Conservation (phyloP, 164 flowering plant genomes). For the Cinnamomum micranthum region DNA sequence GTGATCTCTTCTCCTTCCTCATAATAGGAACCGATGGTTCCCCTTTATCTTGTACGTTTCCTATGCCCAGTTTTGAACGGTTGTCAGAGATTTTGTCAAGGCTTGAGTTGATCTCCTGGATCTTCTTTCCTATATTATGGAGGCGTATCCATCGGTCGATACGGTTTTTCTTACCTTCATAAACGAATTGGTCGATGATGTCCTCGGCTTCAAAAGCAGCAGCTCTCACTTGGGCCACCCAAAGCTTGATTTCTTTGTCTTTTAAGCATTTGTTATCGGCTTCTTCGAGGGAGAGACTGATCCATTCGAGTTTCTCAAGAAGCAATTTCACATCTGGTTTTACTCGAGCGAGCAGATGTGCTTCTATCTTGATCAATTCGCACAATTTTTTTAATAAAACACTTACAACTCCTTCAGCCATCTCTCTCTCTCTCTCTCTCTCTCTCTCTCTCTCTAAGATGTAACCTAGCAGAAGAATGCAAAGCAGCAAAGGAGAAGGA, state of each 20-base stretch:
- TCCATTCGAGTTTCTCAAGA: not conserved
- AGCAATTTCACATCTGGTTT: not conserved
- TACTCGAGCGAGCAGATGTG: not conserved
- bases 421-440: no score
- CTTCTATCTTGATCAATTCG: not conserved
- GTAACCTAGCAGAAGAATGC: no score
- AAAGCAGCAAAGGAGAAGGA: no score
- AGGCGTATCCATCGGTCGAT: no score
- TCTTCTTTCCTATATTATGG: constrained; percentile 27
- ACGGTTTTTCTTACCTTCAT: not conserved
- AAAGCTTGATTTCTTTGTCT: not conserved
- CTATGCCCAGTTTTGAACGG: not conserved
- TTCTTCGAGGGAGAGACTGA: not conserved
- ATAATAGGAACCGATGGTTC: not conserved
- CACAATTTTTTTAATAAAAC: not conserved
- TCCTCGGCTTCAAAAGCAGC: constrained; percentile 3
- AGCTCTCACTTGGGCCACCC: constrained; percentile 4
- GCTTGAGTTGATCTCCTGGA: constrained; percentile 30
- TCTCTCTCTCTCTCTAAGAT: not conserved
- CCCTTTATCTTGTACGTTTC: constrained; percentile 7
- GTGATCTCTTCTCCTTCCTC: constrained; percentile 27
- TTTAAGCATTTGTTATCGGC: not conserved
- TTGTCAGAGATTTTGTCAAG: constrained; percentile 9
- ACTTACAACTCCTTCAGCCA: constrained; percentile 1
- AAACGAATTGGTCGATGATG: not conserved